Percentiles rank a stretch among this genome's conserved stretches.
phyloP scores from a whole-genome alignment of 495 filamentous ascomycete genomes.

The Annulohypoxylon maeteangense region DNA sequence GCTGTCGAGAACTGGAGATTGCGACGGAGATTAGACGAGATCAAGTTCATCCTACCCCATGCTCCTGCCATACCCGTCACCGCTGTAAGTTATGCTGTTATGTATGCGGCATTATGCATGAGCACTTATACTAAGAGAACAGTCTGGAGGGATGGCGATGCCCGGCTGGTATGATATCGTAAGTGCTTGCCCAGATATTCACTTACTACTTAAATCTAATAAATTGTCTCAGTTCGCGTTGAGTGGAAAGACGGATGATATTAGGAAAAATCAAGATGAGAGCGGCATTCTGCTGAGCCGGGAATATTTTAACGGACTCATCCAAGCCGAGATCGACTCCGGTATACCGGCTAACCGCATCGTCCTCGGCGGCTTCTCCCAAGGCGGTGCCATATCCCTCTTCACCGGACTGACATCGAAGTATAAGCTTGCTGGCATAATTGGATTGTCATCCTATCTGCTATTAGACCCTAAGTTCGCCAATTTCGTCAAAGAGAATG shows the following conservation, averaged over 20 bases:
- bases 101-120: not conserved
- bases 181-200: conserved; percentile 52
- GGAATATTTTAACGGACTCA: conserved; percentile 80
- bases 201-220: conserved; percentile 7
- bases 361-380: conserved; percentile 76
- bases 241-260: conserved; percentile 43
- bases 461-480: conserved; percentile 77
- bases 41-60: conserved; percentile 92
- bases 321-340: conserved; percentile 82
- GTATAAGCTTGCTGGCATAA: conserved; percentile 84
- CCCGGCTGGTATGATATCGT: conserved; percentile 94
- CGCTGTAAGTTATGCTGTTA: conserved; percentile 64
- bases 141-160: conserved; percentile 87
- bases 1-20: conserved; percentile 92
- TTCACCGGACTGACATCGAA: conserved; percentile 76
- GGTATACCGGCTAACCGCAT: conserved; percentile 87
- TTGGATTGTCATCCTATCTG: conserved; percentile 86
- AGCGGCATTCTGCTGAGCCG: conserved; percentile 77
- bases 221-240: conserved; percentile 33
- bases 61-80: conserved; percentile 92
- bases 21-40: conserved; percentile 84
- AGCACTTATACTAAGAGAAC: conserved; percentile 20
- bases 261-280: conserved; percentile 72
- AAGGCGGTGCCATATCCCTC: conserved; percentile 66
- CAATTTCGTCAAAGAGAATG: conserved; percentile 69